A percentile compares a stretch with the other conserved stretches of the same genome.
Evolutionary conservation across 2,329 filamentous ascomycete genomes (phyloP).

Genomic region (Penicillium carneum): DNA sequence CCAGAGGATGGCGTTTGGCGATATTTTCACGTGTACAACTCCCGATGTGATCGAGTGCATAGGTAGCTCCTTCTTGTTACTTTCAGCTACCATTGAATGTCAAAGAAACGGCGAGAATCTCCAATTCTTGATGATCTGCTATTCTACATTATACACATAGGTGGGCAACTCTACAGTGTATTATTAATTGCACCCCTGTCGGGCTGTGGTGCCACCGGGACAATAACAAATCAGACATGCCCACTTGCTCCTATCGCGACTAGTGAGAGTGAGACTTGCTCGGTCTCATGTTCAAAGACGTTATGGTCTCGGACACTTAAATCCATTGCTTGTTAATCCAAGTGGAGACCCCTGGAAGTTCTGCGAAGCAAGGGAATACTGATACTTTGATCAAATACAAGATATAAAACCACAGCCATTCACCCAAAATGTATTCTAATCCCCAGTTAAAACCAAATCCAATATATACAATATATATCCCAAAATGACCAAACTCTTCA

Average conservation of each 20-base stretch:
- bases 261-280: background rate
- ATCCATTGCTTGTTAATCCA: conserved; percentile 11
- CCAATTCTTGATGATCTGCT: background rate
- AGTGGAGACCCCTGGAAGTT: background rate
- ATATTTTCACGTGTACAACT: background rate
- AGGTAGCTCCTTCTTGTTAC: background rate
- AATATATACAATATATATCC: background rate
- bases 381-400: background rate
- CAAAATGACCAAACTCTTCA: conserved; percentile 41
- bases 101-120: background rate
- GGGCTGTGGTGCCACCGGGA: background rate
- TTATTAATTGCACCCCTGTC: conserved; percentile 14
- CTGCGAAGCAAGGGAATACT: background rate
- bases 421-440: background rate
- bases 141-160: background rate
- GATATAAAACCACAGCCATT: background rate
- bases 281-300: background rate
- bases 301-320: background rate
- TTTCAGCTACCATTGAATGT: background rate
- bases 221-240: conserved; percentile 3
- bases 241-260: background rate
- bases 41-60: background rate
- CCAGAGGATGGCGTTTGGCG: conserved; percentile 12
- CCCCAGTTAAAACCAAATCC: background rate
- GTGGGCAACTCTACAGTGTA: background rate